phyloP scores from a whole-genome alignment of 2,329 filamentous ascomycete genomes.

The Ceratocystis papillata region DNA sequence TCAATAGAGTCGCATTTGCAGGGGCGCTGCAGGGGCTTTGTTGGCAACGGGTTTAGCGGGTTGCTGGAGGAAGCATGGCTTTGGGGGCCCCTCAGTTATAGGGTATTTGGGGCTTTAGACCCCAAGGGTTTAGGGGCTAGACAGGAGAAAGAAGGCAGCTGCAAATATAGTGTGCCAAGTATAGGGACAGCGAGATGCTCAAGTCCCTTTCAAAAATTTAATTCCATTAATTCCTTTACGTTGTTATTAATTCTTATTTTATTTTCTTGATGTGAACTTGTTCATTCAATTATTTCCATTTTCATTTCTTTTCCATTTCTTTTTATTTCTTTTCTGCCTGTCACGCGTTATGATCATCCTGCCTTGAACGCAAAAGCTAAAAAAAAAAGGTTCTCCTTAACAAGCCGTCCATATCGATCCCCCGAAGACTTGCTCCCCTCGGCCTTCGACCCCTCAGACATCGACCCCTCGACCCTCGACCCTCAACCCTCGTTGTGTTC shows the following conservation, averaged over 20 bases:
- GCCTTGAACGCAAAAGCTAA: background rate
- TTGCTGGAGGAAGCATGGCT: background rate
- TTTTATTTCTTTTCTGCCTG: constrained; percentile 11
- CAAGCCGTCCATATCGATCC: background rate
- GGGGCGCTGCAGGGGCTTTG: background rate
- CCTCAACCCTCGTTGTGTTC: too few relatives aligned
- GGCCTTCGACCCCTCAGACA: background rate
- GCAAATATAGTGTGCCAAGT: too few relatives aligned
- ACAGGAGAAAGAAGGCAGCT: too few relatives aligned
- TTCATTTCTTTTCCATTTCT: background rate
- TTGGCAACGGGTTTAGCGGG: background rate
- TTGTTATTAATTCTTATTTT: constrained; percentile 12
- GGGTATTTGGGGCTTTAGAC: too few relatives aligned
- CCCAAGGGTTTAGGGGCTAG: too few relatives aligned
- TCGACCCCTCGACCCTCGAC: too few relatives aligned
- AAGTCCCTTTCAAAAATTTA: background rate
- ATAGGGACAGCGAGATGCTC: too few relatives aligned
- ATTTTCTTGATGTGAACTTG: constrained; percentile 10
- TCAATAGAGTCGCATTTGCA: background rate
- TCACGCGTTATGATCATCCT: constrained; percentile 11
- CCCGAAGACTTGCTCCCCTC: background rate
- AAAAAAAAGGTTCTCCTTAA: too few relatives aligned
- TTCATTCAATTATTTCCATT: too few relatives aligned
- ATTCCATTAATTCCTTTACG: background rate
- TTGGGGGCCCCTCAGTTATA: background rate